Base-by-base conservation (phyloP, 176 grass and related monocot species). In the Eleusine indica region DNA sequence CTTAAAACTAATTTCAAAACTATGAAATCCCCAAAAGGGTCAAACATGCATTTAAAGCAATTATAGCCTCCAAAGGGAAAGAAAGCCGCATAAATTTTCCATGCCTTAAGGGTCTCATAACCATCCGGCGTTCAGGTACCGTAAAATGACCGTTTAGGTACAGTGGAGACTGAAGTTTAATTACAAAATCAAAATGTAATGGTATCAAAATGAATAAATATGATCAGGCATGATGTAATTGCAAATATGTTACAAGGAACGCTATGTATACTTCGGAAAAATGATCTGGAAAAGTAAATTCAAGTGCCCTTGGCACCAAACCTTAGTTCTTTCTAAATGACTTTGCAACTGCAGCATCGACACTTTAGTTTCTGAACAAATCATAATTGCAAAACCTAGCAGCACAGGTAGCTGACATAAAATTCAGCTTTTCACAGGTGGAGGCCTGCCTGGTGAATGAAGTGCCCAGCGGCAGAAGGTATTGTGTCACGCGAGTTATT, bases 391-490 rank as follows among this genome's bases (percentile, higher is more conserved):
- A 52, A 19, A 66, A 21, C 12, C 14, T 43, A 30, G 1, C 6
- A 14, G 28, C 4, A 42, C 14, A 78, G 19, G 18, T 49, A 71
- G 4, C 4, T 10, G 9, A 82, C 32, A 6, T 49, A 53, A 19
- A 73, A 73, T 73, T 7, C 10, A 83, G 42, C 71, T 44, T 79
- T 70, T 51, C 11, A 38, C 58, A 77, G 22, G 47, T 18, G 0
- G 14, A 78, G 15, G n/a, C 30, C 76, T 42, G 43, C 11, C 7
- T 32, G 56, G 49, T 63, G 43, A 42, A 1, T 29, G 68, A 73
- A 65, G 37, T 67, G 64, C 7, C 11, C 22, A 41, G 51, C 3
- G 17, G 51, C 51, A 17, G 15, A 35, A 71, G 13, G 39, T 18
- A 64, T 7, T 0, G 21, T n/a, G 6, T 0, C 4, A 16, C 63